These are phyloP conservation scores for Polyporus arcularius DNA, from an alignment of 768 basidiomycete species.

Conservation along the genomic window DNA sequence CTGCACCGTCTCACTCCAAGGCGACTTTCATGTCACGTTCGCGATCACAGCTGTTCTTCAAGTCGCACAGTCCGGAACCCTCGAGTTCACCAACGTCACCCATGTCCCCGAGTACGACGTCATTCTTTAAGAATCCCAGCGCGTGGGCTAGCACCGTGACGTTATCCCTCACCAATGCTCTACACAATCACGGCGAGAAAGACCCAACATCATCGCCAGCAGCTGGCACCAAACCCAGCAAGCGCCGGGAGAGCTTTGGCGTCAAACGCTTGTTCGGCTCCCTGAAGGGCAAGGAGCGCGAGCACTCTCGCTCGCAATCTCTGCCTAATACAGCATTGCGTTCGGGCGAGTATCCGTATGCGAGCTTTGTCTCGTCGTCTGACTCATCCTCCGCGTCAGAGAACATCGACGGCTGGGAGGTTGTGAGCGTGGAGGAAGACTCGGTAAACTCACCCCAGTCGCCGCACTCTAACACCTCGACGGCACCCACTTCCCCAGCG, in stretches of 20 bases:
- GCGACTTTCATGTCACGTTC: neutral
- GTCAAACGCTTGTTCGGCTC: constrained; percentile 23
- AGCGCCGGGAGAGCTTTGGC: constrained; percentile 41
- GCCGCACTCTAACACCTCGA: neutral
- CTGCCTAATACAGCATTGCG: neutral
- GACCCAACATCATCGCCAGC: constrained; percentile 1
- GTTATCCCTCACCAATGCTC: constrained; percentile 14
- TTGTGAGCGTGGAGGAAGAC: constrained; percentile 4
- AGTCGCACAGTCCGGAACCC: constrained; percentile 11
- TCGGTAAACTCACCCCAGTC: neutral
- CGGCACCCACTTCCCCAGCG: constrained; percentile 5
- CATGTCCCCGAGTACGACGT: constrained; percentile 9
- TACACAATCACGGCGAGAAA: constrained; percentile 3
- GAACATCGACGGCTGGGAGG: constrained; percentile 14
- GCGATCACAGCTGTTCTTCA: neutral
- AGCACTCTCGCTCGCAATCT: constrained; percentile 6
- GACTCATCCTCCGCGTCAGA: constrained; percentile 11
- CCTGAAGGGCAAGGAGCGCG: constrained; percentile 28
- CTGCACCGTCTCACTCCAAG: constrained; percentile 1
- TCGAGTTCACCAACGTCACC: constrained; percentile 17
- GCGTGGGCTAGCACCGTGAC: constrained; percentile 25
- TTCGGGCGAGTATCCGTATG: neutral
- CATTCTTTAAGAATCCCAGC: constrained; percentile 20
- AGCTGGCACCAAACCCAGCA: constrained; percentile 32
- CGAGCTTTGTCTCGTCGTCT: constrained; percentile 5